Percentiles rank a stretch among this genome's conserved stretches.
These are phyloP conservation scores for Xylaria intraflava DNA, from an alignment of 495 filamentous ascomycete genomes.

Conservation along the genomic window DNA sequence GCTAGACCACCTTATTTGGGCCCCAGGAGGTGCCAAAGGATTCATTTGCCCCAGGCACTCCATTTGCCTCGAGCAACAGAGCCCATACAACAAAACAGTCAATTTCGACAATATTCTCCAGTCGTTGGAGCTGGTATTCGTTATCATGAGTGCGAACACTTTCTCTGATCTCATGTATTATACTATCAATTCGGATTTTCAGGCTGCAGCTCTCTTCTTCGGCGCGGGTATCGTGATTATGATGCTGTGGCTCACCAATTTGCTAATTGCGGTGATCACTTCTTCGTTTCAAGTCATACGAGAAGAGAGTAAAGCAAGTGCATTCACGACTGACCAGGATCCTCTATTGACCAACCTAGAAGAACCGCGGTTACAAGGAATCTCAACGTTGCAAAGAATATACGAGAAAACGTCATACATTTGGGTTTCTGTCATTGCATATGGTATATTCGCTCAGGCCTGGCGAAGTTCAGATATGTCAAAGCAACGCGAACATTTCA, in stretches of 20 bases:
- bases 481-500: slow-evolving; percentile 37
- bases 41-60: slow-evolving; percentile 83
- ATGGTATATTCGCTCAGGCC: slow-evolving; percentile 66
- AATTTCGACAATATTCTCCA: slow-evolving; percentile 93
- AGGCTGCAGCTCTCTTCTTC: slow-evolving; percentile 78
- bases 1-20: slow-evolving; percentile 33
- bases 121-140: slow-evolving; percentile 92
- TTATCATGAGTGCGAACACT: slow-evolving; percentile 96
- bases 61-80: slow-evolving; percentile 67
- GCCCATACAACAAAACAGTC: slow-evolving; percentile 79
- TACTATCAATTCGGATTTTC: slow-evolving; percentile 83
- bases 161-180: slow-evolving; percentile 93
- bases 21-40: slow-evolving; percentile 62
- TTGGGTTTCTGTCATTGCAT: slow-evolving; percentile 76
- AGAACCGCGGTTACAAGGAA: slow-evolving; percentile 40
- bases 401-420: slow-evolving; percentile 68
- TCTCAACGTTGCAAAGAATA: slow-evolving; percentile 55
- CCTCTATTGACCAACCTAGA: slow-evolving; percentile 31
- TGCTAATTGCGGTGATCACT: slow-evolving; percentile 96
- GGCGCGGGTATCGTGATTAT: slow-evolving; percentile 83
- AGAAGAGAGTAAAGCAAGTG: slow-evolving; percentile 90
- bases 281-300: slow-evolving; percentile 97
- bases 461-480: slow-evolving; percentile 72
- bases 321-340: slow-evolving; percentile 69
- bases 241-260: slow-evolving; percentile 93